phyloP scores from a whole-genome alignment of 305 asterid species.

The Fraxinus greggii region DNA sequence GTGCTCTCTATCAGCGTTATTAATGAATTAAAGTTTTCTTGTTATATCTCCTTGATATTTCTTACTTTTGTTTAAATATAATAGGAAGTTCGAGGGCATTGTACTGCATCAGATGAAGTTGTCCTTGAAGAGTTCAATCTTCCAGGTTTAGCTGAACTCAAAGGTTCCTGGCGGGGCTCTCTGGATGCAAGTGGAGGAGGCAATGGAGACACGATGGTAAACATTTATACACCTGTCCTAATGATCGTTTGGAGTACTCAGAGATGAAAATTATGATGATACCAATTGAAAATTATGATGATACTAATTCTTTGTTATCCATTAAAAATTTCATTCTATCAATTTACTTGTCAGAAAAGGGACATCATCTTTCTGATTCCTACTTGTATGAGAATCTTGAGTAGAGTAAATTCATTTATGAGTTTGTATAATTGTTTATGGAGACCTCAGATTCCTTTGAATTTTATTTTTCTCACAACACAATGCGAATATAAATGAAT shows the following conservation, averaged over 20 bases:
- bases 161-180: conserved; percentile 92
- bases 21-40: neutral
- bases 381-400: neutral
- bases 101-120: conserved; percentile 70
- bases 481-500: neutral
- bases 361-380: neutral
- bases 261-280: neutral
- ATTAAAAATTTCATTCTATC: neutral
- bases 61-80: conserved; percentile 22
- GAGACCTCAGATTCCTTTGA: neutral
- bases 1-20: conserved; percentile 17
- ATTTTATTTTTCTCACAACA: neutral
- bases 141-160: conserved; percentile 98
- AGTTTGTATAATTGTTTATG: neutral
- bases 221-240: conserved; percentile 20
- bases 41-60: neutral
- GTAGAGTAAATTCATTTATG: neutral
- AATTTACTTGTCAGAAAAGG: neutral
- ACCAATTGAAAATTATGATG: no score
- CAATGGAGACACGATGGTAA: conserved; percentile 96
- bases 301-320: neutral
- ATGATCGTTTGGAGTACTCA: neutral
- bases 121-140: conserved; percentile 81
- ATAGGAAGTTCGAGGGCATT: conserved; percentile 88
- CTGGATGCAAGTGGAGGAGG: conserved; percentile 99